Conservation (phyloP, 345 rosid species). For the Chamaenerion angustifolium region DNA sequence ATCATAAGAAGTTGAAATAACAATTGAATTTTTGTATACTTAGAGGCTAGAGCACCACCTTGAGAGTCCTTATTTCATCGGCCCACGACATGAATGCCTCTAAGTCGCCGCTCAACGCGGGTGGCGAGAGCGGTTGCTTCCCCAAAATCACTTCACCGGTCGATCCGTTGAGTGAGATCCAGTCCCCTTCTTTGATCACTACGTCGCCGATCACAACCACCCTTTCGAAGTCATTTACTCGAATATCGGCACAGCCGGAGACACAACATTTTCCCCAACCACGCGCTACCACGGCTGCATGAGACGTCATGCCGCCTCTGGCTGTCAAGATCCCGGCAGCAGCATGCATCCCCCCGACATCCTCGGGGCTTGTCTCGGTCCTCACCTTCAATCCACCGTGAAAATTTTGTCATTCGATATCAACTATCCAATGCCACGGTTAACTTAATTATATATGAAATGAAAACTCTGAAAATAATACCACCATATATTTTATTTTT, state of each 20-base stretch:
- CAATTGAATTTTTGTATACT: no score
- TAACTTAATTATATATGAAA: no score
- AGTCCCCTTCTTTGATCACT: conserved; percentile 65
- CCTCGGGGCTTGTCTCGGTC: conserved; percentile 96
- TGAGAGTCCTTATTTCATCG: conserved; percentile 55
- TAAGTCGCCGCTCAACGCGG: conserved; percentile 69
- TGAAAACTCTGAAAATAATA: no score
- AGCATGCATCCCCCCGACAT: conserved; percentile 98
- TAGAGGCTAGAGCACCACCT: conserved; percentile 36
- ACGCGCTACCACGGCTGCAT: conserved; percentile 95
- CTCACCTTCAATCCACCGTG: conserved; percentile 31
- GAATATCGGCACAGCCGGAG: conserved; percentile 77
- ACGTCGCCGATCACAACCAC: conserved; percentile 39
- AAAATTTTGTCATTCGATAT: no score
- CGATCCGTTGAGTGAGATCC: conserved; percentile 84
- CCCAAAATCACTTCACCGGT: conserved; percentile 86
- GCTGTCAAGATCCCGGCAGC: conserved; percentile 88
- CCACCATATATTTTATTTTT: no score
- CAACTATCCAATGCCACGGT: no score
- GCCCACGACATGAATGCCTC: conserved; percentile 93
- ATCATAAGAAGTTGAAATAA: no score
- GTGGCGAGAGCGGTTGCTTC: conserved; percentile 86
- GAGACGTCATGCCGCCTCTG: conserved; percentile 98
- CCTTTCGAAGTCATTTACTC: conserved; percentile 65
- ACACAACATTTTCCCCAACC: conserved; percentile 99